Percentiles rank a stretch among this genome's conserved stretches.
These are phyloP conservation scores for Yamadazyma membranifaciens DNA, from an alignment of 1,139 yeast genomes.

Conservation along the genomic window DNA sequence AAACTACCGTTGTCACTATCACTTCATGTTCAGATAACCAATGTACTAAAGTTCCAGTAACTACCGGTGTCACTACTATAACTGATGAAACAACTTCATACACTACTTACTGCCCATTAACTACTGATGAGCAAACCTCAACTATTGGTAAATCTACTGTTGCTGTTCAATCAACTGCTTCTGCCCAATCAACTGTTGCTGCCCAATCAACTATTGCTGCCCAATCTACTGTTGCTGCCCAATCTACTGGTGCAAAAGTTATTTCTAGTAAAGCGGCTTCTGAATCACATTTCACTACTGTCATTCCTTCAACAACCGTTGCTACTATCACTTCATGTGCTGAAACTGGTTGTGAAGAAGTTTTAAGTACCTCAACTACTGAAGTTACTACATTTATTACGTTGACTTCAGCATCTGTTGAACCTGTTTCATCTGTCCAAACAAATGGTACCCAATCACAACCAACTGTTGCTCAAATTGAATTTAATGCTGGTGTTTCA, in stretches of 20 bases:
- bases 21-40: conserved; percentile 43
- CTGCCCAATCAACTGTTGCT: conserved; percentile 3
- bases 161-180: conserved; percentile 2
- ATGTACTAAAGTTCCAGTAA: conserved; percentile 29
- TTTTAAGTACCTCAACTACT: conserved; percentile 16
- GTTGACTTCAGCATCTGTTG: conserved; percentile 5
- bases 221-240: conserved; percentile 6
- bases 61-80: conserved; percentile 26
- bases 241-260: conserved; percentile 6
- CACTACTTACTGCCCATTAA: conserved; percentile 35
- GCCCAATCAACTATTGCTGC: conserved; percentile 3
- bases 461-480: conserved; percentile 5
- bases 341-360: conserved; percentile 26
- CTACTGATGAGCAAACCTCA: conserved; percentile 6
- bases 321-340: conserved; percentile 46
- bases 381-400: conserved; percentile 7
- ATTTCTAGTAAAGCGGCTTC: conserved; percentile 4
- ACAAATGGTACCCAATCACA: conserved; percentile 2
- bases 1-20: conserved; percentile 39
- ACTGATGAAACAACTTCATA: conserved; percentile 22
- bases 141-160: conserved; percentile 3
- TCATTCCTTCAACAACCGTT: conserved; percentile 16
- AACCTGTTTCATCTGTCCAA: conserved; percentile 2
- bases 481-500: conserved; percentile 5
- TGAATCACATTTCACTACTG: conserved; percentile 10